Percentiles rank a stretch among this genome's conserved stretches.
Evolutionary conservation across 208 protist species (phyloP).

Genomic region (Crithidia acanthocephali): DNA sequence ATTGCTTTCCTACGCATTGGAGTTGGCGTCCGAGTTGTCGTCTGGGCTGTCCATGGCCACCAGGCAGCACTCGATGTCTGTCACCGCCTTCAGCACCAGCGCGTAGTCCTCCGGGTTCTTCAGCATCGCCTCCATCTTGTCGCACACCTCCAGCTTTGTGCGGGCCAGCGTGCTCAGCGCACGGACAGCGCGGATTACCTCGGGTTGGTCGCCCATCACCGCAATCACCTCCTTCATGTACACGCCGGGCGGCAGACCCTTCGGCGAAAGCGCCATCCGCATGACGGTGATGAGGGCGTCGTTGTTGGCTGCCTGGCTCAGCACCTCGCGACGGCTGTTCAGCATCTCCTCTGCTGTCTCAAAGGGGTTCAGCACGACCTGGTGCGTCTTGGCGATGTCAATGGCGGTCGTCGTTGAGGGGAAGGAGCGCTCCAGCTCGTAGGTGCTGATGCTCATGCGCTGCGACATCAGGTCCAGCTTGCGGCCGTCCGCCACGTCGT

Average conservation of each 20-base stretch:
- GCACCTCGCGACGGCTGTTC: constrained; percentile 51
- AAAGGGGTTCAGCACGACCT: constrained; percentile 65
- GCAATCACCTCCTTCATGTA: constrained; percentile 89
- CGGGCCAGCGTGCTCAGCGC: constrained; percentile 42
- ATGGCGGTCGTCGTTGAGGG: constrained; percentile 84
- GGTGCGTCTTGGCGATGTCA: constrained; percentile 55
- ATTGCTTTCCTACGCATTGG: not conserved
- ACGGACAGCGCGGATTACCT: constrained; percentile 62
- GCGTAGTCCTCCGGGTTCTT: constrained; percentile 85
- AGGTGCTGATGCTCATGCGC: constrained; percentile 72
- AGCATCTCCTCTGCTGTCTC: constrained; percentile 78
- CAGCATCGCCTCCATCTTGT: constrained; percentile 49
- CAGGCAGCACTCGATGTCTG: constrained; percentile 86
- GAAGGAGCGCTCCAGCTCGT: constrained; percentile 80
- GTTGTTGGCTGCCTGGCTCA: constrained; percentile 55
- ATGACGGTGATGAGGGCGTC: constrained; percentile 59
- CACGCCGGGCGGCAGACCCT: constrained; percentile 66
- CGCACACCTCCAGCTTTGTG: constrained; percentile 64
- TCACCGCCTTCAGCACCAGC: constrained; percentile 84
- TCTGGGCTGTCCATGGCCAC: constrained; percentile 63
- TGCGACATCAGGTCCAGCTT: constrained; percentile 70
- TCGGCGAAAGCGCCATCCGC: constrained; percentile 65
- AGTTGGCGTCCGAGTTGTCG: constrained; percentile 23
- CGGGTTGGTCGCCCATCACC: constrained; percentile 54
- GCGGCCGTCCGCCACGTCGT: constrained; percentile 23